Base-by-base conservation (phyloP, 306 rosid genomes). In the Hippophae rhamnoides region DNA sequence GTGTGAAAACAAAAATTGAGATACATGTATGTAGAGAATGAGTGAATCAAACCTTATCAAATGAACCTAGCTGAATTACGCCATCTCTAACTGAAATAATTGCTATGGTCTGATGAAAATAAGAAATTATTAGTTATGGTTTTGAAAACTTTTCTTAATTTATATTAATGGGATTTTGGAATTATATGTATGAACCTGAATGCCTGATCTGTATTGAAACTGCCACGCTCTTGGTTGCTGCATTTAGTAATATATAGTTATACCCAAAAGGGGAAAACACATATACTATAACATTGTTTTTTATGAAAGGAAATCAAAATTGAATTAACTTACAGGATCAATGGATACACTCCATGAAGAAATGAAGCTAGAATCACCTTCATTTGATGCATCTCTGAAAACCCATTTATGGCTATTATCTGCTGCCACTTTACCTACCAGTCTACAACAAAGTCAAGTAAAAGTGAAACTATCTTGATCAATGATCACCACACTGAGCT, bases 221-320 rank as follows among this genome's bases (percentile, higher is more conserved):
- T 79, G 87, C 97, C 95, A 90, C 13, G 94, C 95, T 51, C 77
- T 78, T 62, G 97, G 97, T 74, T 83, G 87, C 97, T 90, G 74
- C 48, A 26, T 40, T 31, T 52, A 52, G 64, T 40, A 51, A 42
- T 18, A 18, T 18, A 18, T 54, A 13, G 40, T 38, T 43, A 13
- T 6, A 65, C 25, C 25, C 4, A 55, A 69, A 6, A 65, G 52
- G 62, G 43, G 12, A 55, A 40, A 9, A 8, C 46, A 2, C 12
- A 43, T 9, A 13, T 23, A 31, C 18, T 48, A 12, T 12, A 48
- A 31, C 9, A 8, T 10, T 42, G 18, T 18, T 25, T 25, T 5
- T 51, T 47, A 14, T 10, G 1, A 0, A 12, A 42, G 13, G 41
- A 25, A 31, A 10, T 11, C 4, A 7, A 26, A 9, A 50, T n/a